Evolutionary conservation across 768 basidiomycete species (phyloP).

Genomic region (Tulasnella calospora): DNA sequence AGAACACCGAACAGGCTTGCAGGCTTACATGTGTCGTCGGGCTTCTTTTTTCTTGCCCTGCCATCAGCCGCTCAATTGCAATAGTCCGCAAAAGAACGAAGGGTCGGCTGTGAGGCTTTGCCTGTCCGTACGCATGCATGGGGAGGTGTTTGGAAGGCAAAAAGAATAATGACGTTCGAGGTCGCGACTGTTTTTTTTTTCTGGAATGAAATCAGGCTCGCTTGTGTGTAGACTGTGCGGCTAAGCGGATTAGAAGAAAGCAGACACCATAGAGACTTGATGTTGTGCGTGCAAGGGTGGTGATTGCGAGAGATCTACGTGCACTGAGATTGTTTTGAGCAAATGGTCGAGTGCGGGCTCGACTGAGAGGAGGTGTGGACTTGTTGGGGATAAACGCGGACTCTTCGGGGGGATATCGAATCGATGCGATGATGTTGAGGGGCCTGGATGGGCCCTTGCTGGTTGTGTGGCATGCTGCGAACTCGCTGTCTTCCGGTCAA

Average conservation of each 20-base stretch:
- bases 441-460: constrained; percentile 1
- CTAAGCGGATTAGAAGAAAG: no score
- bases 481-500: constrained; percentile 1
- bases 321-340: neutral
- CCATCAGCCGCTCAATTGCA: neutral
- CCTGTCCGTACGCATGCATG: neutral
- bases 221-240: neutral
- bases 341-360: neutral
- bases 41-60: neutral
- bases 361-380: constrained; percentile 5
- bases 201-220: neutral
- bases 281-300: neutral
- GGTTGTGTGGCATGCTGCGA: constrained; percentile 1
- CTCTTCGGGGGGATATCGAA: neutral
- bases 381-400: neutral
- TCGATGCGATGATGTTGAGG: neutral
- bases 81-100: neutral
- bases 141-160: neutral
- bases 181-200: neutral
- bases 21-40: neutral
- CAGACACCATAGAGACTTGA: no score
- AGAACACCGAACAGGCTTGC: constrained; percentile 1
- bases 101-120: neutral
- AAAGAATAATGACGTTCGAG: neutral
- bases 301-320: neutral